phyloP scores from a whole-genome alignment of 768 basidiomycete genomes.

The Tephrocybe sp. region DNA sequence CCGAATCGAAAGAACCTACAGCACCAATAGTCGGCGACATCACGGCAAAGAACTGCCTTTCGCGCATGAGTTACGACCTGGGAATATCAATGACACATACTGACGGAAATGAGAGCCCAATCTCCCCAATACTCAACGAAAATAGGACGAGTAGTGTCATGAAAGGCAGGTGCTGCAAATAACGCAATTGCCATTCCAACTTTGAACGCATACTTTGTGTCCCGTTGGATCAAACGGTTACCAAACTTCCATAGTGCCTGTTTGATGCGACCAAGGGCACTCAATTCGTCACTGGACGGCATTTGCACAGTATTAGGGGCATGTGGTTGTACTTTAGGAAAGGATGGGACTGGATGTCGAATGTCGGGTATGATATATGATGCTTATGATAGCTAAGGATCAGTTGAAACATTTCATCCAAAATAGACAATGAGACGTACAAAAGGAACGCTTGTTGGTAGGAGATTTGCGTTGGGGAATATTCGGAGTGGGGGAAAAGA shows the following conservation, averaged over 20 bases:
- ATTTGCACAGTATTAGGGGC: slow-evolving; percentile 86
- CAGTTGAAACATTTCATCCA: background rate
- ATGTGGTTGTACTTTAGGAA: slow-evolving; percentile 80
- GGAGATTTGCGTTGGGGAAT: background rate
- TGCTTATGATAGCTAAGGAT: slow-evolving; percentile 28
- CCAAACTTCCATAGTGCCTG: slow-evolving; percentile 75
- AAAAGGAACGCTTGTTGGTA: slow-evolving; percentile 32
- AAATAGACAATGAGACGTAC: slow-evolving; percentile 25
- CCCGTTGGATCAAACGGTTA: slow-evolving; percentile 59
- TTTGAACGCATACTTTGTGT: slow-evolving; percentile 87
- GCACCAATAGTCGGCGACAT: slow-evolving; percentile 88
- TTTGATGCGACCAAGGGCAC: slow-evolving; percentile 58
- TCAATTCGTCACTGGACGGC: slow-evolving; percentile 59
- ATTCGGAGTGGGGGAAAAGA: slow-evolving; percentile 1
- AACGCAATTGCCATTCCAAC: slow-evolving; percentile 80
- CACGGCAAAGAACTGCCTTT: slow-evolving; percentile 84
- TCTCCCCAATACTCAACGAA: slow-evolving; percentile 87
- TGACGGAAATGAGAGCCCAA: slow-evolving; percentile 92
- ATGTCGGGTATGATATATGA: slow-evolving; percentile 50
- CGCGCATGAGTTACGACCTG: slow-evolving; percentile 7
- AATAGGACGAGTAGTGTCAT: slow-evolving; percentile 68
- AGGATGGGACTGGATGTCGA: slow-evolving; percentile 55
- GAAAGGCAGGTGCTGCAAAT: slow-evolving; percentile 86
- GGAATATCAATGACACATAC: slow-evolving; percentile 20
- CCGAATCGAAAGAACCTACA: slow-evolving; percentile 34